These are phyloP conservation scores for Cryomyces minteri DNA, from an alignment of 495 filamentous ascomycete species.

Conservation along the genomic window DNA sequence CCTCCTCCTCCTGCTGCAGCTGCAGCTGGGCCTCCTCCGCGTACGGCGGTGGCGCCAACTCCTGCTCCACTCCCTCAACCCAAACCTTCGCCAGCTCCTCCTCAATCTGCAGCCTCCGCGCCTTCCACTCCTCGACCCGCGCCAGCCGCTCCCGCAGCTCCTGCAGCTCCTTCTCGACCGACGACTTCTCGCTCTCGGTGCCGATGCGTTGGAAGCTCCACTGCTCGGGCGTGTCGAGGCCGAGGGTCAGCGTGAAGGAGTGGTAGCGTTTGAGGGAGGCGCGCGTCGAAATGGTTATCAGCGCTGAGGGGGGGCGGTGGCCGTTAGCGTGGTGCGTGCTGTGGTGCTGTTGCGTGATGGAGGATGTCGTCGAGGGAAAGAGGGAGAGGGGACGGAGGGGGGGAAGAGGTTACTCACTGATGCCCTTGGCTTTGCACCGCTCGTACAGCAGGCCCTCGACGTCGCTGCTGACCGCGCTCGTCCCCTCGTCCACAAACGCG, in stretches of 20 bases:
- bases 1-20: too few relatives aligned
- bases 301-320: conserved; percentile 22
- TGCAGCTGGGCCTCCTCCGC: too few relatives aligned
- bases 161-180: conserved; percentile 73
- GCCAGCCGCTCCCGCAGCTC: conserved; percentile 62
- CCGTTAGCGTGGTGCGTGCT: not conserved
- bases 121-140: conserved; percentile 71
- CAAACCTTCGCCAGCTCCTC: conserved; percentile 25
- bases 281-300: conserved; percentile 87
- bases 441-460: conserved; percentile 92
- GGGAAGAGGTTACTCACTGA: conserved; percentile 38
- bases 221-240: conserved; percentile 37
- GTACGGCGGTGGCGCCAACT: too few relatives aligned
- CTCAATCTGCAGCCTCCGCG: conserved; percentile 59
- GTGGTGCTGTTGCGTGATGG: conserved; percentile 11
- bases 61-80: too few relatives aligned
- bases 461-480: conserved; percentile 79
- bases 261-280: conserved; percentile 91
- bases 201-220: conserved; percentile 92
- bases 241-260: conserved; percentile 70
- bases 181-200: conserved; percentile 75
- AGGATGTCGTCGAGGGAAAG: not conserved
- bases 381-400: not conserved
- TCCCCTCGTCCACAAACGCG: conserved; percentile 90
- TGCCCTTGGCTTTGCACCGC: conserved; percentile 75